phyloP scores from a whole-genome alignment of 2,329 filamentous ascomycete species.

The Thyridium curvatum region DNA sequence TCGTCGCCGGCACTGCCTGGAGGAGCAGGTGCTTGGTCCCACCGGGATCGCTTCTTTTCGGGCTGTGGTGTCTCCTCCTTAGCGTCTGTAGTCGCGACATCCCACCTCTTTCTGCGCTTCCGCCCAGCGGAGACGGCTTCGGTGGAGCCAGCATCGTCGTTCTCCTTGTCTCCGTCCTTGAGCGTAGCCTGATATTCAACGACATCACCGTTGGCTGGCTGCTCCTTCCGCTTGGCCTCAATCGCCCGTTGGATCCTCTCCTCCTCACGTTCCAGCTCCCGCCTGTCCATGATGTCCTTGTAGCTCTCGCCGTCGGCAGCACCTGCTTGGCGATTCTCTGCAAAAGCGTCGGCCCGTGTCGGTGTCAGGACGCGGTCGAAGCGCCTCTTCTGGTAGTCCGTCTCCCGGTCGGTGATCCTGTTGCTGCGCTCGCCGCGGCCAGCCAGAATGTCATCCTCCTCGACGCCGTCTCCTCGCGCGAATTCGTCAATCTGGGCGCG shows the following conservation, averaged over 20 bases:
- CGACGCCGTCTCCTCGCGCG: constrained; percentile 74
- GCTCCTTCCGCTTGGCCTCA: constrained; percentile 60
- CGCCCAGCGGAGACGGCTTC: constrained; percentile 56
- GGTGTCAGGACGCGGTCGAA: constrained; percentile 85
- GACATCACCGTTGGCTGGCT: constrained; percentile 49
- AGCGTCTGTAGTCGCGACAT: constrained; percentile 59
- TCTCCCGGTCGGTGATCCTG: constrained; percentile 87
- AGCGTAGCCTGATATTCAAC: constrained; percentile 68
- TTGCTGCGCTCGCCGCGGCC: constrained; percentile 80
- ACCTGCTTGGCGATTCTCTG: constrained; percentile 64
- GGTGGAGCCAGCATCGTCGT: constrained; percentile 62
- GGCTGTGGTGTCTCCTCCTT: constrained; percentile 33
- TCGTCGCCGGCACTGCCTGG: constrained; percentile 44
- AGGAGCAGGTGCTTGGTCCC: constrained; percentile 73
- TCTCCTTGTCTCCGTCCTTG: constrained; percentile 68
- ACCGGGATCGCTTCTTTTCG: constrained; percentile 76
- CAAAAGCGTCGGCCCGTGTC: constrained; percentile 79
- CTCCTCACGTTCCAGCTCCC: constrained; percentile 90
- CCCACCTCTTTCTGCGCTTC: constrained; percentile 95
- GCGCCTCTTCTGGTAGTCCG: constrained; percentile 93
- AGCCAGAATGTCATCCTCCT: constrained; percentile 85
- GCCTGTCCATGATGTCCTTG: constrained; percentile 81
- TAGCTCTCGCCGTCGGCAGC: constrained; percentile 73
- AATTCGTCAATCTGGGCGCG: constrained; percentile 92
- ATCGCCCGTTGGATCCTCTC: constrained; percentile 77